Evolutionary conservation across 225 moss, liverwort and hornwort species (phyloP).

Genomic region (Straminergon stramineum): DNA sequence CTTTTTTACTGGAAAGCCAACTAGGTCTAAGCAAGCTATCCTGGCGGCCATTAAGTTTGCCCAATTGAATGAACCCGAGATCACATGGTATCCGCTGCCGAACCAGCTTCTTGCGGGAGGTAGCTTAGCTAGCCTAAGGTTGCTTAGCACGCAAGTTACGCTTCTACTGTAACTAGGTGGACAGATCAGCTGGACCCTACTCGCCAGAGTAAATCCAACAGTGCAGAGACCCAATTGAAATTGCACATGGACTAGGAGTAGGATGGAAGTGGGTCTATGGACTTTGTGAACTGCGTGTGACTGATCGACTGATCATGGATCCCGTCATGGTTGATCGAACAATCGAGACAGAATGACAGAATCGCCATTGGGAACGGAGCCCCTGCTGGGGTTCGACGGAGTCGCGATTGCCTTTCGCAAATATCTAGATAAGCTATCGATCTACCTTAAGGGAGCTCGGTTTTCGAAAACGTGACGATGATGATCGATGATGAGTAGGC

Average conservation of each 20-base stretch:
- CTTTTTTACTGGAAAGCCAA: no score
- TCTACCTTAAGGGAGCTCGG: neutral
- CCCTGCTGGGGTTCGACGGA: neutral
- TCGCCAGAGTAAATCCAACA: neutral
- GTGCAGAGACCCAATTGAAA: neutral
- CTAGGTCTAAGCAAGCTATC: neutral
- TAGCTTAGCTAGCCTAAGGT: neutral
- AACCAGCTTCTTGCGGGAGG: neutral
- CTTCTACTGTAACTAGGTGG: neutral
- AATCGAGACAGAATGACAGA: neutral
- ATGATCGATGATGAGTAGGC: neutral
- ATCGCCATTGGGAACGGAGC: neutral
- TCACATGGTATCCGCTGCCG: neutral
- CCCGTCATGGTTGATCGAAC: neutral
- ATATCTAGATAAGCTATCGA: neutral
- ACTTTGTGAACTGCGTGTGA: neutral
- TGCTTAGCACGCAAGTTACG: neutral
- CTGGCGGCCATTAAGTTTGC: no score
- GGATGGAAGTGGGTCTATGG: neutral
- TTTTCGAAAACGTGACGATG: neutral
- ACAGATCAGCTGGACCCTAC: neutral
- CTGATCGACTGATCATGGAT: neutral
- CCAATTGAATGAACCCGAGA: neutral
- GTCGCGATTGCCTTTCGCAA: neutral
- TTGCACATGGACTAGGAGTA: neutral